A percentile compares a stretch with the other conserved stretches of the same genome.
Conservation (phyloP, 78 protist species). For the Pigoraptor vietnamica region DNA sequence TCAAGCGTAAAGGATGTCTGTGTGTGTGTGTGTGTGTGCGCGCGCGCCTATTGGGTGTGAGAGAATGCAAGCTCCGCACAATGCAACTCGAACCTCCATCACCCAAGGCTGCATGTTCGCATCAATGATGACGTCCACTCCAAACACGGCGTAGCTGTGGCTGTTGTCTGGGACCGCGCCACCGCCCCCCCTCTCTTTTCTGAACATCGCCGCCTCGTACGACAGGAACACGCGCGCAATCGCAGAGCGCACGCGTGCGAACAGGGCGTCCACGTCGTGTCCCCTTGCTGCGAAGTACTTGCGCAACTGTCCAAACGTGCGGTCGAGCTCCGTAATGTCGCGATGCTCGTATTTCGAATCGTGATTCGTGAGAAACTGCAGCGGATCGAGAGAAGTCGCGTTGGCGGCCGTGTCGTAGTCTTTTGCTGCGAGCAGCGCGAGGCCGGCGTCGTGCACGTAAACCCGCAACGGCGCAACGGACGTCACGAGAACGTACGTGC, state of each 20-base stretch:
- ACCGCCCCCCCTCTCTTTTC: not conserved
- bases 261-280: not conserved
- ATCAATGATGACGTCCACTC: not conserved
- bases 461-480: not conserved
- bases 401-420: not conserved
- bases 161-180: not conserved
- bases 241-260: not conserved
- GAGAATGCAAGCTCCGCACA: too few relatives aligned
- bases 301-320: not conserved
- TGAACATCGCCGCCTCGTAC: not conserved
- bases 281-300: not conserved
- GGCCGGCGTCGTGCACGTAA: not conserved
- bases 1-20: too few relatives aligned
- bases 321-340: not conserved
- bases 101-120: not conserved
- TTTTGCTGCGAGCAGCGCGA: not conserved
- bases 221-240: not conserved
- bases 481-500: not conserved
- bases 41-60: too few relatives aligned
- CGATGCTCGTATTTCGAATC: not conserved
- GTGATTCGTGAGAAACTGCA: not conserved
- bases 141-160: not conserved
- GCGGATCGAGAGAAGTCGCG: not conserved
- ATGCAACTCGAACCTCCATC: not conserved
- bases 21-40: too few relatives aligned